Evolutionary conservation across 495 filamentous ascomycete species (phyloP), one percentile per base, ranked within the genome.

Genomic region (Podospora bellae-mahoneyi): DNA sequence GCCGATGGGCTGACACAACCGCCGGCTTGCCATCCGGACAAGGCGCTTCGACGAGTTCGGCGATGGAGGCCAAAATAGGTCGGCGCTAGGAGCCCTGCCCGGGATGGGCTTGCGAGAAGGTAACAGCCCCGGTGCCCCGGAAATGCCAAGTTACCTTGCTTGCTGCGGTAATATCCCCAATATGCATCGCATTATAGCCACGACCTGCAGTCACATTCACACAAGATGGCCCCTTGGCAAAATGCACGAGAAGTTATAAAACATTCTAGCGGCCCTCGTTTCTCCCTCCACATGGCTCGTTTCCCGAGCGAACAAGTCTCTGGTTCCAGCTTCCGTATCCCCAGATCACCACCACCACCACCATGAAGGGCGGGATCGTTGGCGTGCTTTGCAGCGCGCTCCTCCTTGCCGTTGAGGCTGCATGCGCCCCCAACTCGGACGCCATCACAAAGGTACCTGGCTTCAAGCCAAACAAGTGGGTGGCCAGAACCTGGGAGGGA

Each of bases 401-500:
- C n/a, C 68, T 75, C 48, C 60, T 68, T 13, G 56, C 58, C 19
- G 67, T 68, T n/a, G 44, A 68, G 44, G 66, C 32, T 6, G 27
- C 54, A 5, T 66, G 66, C 5, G 28, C 62, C 1, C 30, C 3
- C 39, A 32, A 23, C 6, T 2, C 54, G n/a, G 19, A 20, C 3
- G 23, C 18, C 23, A 48, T 48, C 39, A 48, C 39, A 48, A 48
- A 48, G 9, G 39, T 48, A 16, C 39, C 39, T 13, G 39, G 39
- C 39, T 48, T 48, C 39, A 48, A 48, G 39, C 39, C 39, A 2
- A 48, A 48, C 39, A 64, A 69, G n/a, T 69, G 69, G 71, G 75
- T 77, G n/a, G 58, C 72, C 16, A 64, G 70, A 34, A 75, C 53
- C 9, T 77, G 75, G 71, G 73, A 76, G 19, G 74, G 76, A 1